Evolutionary conservation across 2,329 filamentous ascomycete genomes (phyloP), one percentile per base, ranked within the genome.

Genomic region (Paraconiothyrium brasiliense): DNA sequence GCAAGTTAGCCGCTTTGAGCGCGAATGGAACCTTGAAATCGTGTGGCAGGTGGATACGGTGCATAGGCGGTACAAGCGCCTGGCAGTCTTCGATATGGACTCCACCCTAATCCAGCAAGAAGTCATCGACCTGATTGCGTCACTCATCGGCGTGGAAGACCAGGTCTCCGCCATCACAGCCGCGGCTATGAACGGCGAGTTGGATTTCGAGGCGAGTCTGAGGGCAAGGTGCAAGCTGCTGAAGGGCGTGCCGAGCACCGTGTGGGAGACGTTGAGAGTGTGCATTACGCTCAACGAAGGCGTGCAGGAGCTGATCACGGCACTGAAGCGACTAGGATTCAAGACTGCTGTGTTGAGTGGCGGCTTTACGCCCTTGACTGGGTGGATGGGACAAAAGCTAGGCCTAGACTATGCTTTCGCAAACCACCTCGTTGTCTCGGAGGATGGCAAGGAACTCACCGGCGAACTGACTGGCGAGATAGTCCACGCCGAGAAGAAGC

Each of bases 11-110:
- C 69, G 73, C n/a, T 96, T 96, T 72, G 92, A 97, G 84, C 87
- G 89, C 65, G 91, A 94, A 77, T 96, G 92, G 92, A 94, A 93
- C 72, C 90, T 95, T 44, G 92, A 96, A 78, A 90, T 94, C 14
- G 87, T 92, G 22, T 84, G 97, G 64, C 92, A 96, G 78, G 80
- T 80, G 44, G 92, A 94, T 74, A 86, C 83, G 34, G 84, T 94
- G 35, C 93, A 90, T 83, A 85, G 93, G 61, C 86, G 90, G 32
- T 88, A 96, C 79, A 94, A 94, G 67, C 88, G 94, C 9, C 84
- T 98, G 11, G 93, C 94, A 3, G 92, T 97, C 35, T 99, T 99
- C 74, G 95, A 99, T 79, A 99, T 99, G 95, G 95, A 99, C 82
- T 95, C 91, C 78, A 99, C 95, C 0, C 86, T 99, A 62, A 98